Evolutionary conservation across 139 green algal species (phyloP), one percentile per base, ranked within the genome.

Genomic region (Bryopsis sp.): DNA sequence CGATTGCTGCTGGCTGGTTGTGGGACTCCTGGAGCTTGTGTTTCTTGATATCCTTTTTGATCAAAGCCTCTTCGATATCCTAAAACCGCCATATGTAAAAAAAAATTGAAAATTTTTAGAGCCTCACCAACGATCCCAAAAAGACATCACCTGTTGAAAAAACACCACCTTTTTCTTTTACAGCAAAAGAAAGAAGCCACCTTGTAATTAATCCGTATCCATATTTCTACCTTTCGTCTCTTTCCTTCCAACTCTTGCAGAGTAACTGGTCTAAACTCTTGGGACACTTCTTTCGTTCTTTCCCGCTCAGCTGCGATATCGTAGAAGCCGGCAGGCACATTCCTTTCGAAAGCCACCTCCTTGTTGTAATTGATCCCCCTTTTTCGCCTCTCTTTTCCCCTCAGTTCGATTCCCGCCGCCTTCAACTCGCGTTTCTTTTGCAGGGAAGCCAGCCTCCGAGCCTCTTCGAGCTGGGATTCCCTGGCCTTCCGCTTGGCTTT

Each of bases 401-500:
- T 43, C 60, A 85, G 47, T 70, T 90, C 84, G 47, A 92, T 89
- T 48, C 89, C 89, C 7, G 88, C 86, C 1, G 88, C 87, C 66
- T 87, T 91, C 34, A 96, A 84, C 82, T 96, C 90, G 2, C 90
- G 80, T 76, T 92, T 93, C 81, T 99, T 99, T 80, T 98, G 94
- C 77, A 99, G 74, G 31, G 74, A 72, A 0, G 95, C 95, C 68
- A 99, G 81, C 1, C 95, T 78, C 28, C 92, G 78, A 1, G 95
- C 95, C 80, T 99, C 95, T 79, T 99, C 95, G 50, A 99, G 84
- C 83, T 95, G 82, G 78, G 95, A 94, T 79, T 99, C 95, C 11
- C 95, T 77, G 35, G 92, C 91, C 78, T 98, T 98, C 43, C 95
- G 83, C 85, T 99, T 99, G 36, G 95, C 95, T 74, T 99, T 99